These are phyloP conservation scores for Stagonosporopsis vannaccii DNA, from an alignment of 2,329 filamentous ascomycete species.

Conservation along the genomic window DNA sequence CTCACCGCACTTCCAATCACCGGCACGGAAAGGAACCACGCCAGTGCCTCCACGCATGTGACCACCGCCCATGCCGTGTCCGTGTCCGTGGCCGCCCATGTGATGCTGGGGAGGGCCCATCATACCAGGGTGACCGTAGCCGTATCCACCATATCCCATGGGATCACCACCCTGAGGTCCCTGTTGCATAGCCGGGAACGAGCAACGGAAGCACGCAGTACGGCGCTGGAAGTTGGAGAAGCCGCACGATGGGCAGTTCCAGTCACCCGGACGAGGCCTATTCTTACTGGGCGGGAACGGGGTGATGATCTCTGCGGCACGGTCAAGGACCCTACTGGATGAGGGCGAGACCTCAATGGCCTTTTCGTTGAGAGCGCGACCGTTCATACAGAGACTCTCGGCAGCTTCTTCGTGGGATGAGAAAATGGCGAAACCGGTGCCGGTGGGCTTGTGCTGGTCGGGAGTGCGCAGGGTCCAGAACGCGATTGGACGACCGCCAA, in stretches of 20 bases:
- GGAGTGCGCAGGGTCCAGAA: conserved; percentile 99
- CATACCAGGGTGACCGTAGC: conserved; percentile 68
- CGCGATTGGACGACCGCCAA: conserved; percentile 94
- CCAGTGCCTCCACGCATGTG: conserved; percentile 78
- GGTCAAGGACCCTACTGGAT: conserved; percentile 93
- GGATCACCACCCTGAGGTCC: conserved; percentile 70
- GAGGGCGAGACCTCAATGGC: conserved; percentile 98
- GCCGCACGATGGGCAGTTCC: conserved; percentile 98
- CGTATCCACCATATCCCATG: conserved; percentile 64
- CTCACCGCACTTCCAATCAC: conserved; percentile 98
- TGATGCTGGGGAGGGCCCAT: conserved; percentile 67
- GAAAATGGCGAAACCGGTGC: conserved; percentile 97
- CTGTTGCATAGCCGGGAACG: conserved; percentile 91
- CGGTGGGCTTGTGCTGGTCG: conserved; percentile 99
- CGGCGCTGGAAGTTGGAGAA: conserved; percentile 99
- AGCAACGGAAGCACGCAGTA: conserved; percentile 98
- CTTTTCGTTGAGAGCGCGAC: conserved; percentile 96
- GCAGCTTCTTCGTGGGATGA: conserved; percentile 84
- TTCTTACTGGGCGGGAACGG: conserved; percentile 99
- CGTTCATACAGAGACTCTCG: conserved; percentile 99
- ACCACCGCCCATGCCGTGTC: conserved; percentile 56
- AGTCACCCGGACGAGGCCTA: conserved; percentile 93
- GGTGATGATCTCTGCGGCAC: conserved; percentile 92
- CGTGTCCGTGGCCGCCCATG: conserved; percentile 66
- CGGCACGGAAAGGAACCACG: conserved; percentile 94